These are phyloP conservation scores for Dothidotthia symphoricarpi DNA, from an alignment of 2,329 filamentous ascomycete genomes.

Conservation along the genomic window DNA sequence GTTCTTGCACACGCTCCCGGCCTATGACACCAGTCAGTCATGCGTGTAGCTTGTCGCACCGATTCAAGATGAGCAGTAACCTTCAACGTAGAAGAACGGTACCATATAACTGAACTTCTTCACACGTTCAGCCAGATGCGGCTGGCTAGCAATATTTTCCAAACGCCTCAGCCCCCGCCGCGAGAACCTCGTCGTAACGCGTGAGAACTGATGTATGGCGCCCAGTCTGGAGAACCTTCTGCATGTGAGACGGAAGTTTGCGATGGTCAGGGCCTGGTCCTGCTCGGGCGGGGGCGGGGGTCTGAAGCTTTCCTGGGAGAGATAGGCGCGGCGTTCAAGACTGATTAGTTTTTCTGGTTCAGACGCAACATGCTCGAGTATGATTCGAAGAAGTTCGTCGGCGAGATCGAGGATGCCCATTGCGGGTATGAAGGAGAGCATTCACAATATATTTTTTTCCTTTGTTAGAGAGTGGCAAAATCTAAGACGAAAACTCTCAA, in stretches of 20 bases:
- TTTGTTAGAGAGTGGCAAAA: constrained; percentile 5
- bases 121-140: constrained; percentile 54
- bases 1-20: constrained; percentile 42
- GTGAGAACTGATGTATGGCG: constrained; percentile 52
- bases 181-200: constrained; percentile 54
- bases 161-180: constrained; percentile 51
- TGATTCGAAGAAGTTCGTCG: constrained; percentile 52
- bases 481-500: constrained; percentile 5
- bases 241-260: constrained; percentile 31
- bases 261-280: constrained; percentile 43
- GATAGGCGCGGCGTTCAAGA: constrained; percentile 51
- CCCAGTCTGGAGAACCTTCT: constrained; percentile 52
- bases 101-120: constrained; percentile 62
- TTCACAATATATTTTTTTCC: no score
- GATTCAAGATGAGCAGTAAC: constrained; percentile 30
- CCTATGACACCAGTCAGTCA: constrained; percentile 33
- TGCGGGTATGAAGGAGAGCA: constrained; percentile 28
- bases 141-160: constrained; percentile 50
- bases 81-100: constrained; percentile 58
- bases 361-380: constrained; percentile 54
- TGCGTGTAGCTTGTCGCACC: not conserved
- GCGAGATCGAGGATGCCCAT: constrained; percentile 45
- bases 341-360: constrained; percentile 52
- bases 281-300: constrained; percentile 44
- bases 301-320: constrained; percentile 54